Evolutionary conservation across 352 stramenopile genomes (phyloP).

Genomic region (Pilasporangium apinafurcum): DNA sequence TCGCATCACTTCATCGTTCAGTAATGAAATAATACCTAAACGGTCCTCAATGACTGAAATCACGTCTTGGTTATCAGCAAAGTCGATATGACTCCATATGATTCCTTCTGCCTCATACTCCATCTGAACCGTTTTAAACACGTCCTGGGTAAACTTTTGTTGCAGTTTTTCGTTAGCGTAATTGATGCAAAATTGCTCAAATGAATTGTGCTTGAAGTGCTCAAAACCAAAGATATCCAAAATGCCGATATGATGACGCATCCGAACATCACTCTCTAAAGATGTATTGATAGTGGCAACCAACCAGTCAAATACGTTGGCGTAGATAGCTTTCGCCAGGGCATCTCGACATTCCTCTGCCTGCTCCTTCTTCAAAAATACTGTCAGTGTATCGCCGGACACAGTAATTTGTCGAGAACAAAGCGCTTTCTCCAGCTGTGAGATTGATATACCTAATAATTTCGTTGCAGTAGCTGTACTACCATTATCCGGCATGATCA

Average conservation of each 20-base stretch:
- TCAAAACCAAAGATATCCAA: conserved; percentile 99
- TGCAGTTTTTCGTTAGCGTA: conserved; percentile 82
- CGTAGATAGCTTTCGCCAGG: conserved; percentile 93
- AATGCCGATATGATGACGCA: conserved; percentile 89
- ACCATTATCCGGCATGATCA: conserved; percentile 39
- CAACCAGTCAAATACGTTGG: conserved; percentile 90
- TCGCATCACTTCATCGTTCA: conserved; percentile 89
- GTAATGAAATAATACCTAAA: conserved; percentile 85
- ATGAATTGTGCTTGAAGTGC: conserved; percentile 95
- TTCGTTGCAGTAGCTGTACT: conserved; percentile 46
- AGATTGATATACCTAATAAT: conserved; percentile 87
- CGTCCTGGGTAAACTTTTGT: conserved; percentile 87
- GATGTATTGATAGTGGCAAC: conserved; percentile 90
- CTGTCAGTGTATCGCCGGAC: conserved; percentile 45
- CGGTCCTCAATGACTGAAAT: conserved; percentile 81
- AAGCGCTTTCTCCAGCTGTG: conserved; percentile 89
- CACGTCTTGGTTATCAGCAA: conserved; percentile 88
- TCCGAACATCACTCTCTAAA: conserved; percentile 68
- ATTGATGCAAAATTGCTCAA: conserved; percentile 84
- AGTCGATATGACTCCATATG: conserved; percentile 89
- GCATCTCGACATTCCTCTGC: conserved; percentile 84
- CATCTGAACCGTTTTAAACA: conserved; percentile 90
- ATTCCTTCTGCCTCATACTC: conserved; percentile 96
- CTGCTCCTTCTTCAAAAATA: conserved; percentile 49
- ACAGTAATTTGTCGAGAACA: conserved; percentile 86